phyloP scores from a whole-genome alignment of 805 yeast genomes.

The Yueomyces sp. region DNA sequence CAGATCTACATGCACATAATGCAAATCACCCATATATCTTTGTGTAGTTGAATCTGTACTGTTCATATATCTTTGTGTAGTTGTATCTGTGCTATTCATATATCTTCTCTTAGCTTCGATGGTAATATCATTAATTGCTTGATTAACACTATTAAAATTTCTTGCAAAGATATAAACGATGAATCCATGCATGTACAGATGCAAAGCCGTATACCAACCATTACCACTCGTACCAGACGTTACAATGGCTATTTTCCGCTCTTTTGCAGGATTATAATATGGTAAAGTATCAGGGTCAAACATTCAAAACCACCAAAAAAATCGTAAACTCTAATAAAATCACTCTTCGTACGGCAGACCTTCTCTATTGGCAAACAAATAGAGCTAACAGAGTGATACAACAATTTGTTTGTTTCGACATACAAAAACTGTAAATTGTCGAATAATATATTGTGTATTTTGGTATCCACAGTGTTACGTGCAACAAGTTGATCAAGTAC shows the following conservation, averaged over 20 bases:
- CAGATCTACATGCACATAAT: constrained; percentile 43
- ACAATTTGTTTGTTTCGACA: too few species aligned
- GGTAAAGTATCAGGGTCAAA: constrained; percentile 42
- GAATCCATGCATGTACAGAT: constrained; percentile 68
- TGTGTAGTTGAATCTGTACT: neutral
- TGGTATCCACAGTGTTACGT: too few species aligned
- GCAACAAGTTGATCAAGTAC: too few species aligned
- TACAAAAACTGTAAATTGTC: too few species aligned
- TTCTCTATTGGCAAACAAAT: too few species aligned
- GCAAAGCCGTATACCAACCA: constrained; percentile 66
- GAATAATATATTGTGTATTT: too few species aligned
- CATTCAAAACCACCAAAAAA: constrained; percentile 1
- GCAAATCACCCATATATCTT: constrained; percentile 36
- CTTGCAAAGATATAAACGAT: constrained; percentile 66
- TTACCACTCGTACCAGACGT: constrained; percentile 78
- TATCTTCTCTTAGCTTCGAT: constrained; percentile 33
- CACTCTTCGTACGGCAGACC: too few species aligned
- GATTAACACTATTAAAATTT: constrained; percentile 38
- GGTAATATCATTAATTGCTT: constrained; percentile 42
- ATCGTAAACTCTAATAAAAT: too few species aligned
- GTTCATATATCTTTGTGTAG: constrained; percentile 3
- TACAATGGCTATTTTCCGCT: constrained; percentile 53
- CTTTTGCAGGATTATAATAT: constrained; percentile 40
- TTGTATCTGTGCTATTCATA: constrained; percentile 4
- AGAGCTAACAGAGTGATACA: too few species aligned